Conservation (phyloP, 2,329 filamentous ascomycete genomes). For the Trichoderma hamatum region DNA sequence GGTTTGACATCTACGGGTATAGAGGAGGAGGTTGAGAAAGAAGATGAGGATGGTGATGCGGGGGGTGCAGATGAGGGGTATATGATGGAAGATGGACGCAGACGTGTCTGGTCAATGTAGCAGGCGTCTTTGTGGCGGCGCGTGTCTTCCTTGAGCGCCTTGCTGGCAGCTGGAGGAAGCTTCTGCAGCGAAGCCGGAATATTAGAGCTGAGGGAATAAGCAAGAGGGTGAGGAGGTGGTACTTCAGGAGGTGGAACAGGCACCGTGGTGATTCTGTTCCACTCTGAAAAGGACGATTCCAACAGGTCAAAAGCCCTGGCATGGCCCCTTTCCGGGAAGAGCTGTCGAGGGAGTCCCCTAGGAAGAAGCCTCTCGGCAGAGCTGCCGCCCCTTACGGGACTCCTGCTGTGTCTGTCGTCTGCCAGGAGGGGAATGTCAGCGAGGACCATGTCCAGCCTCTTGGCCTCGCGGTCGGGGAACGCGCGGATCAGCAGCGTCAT, state of each 20-base stretch:
- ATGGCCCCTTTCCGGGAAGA: conserved; percentile 67
- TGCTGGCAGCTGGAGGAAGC: conserved; percentile 15
- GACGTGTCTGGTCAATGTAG: conserved; percentile 11
- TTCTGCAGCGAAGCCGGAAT: conserved; percentile 9
- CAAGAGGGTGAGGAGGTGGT: neutral
- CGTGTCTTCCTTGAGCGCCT: conserved; percentile 21
- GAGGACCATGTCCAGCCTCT: conserved; percentile 69
- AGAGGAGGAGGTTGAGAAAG: neutral
- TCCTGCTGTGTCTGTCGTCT: conserved; percentile 31
- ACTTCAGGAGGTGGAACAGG: neutral
- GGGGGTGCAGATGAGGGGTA: neutral
- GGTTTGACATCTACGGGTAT: neutral
- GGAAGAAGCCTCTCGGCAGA: conserved; percentile 71
- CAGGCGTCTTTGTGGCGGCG: conserved; percentile 20
- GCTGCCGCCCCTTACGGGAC: conserved; percentile 35
- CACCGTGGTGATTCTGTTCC: conserved; percentile 7
- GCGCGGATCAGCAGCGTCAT: conserved; percentile 73
- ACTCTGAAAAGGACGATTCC: conserved; percentile 6
- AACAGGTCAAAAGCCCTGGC: conserved; percentile 61
- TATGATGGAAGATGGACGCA: neutral
- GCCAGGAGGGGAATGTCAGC: conserved; percentile 68
- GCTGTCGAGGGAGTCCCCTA: conserved; percentile 72
- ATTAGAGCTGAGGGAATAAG: neutral
- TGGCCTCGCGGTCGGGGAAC: conserved; percentile 74
- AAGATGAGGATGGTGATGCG: neutral